These are phyloP conservation scores for Neonectria faginata DNA, from an alignment of 2,329 filamentous ascomycete species.

Conservation along the genomic window DNA sequence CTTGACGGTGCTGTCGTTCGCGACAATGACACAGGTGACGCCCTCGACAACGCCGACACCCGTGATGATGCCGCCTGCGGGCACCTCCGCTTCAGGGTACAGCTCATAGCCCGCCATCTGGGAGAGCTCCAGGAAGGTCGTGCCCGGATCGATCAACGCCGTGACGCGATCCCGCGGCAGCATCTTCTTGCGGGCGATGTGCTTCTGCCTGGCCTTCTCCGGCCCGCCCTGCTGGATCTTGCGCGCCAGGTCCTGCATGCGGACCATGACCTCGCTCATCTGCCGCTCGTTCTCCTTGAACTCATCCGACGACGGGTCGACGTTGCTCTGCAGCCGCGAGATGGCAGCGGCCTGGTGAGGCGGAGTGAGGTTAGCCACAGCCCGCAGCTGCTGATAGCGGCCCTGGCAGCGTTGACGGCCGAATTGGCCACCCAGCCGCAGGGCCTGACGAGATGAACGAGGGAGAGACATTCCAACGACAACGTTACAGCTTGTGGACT, in stretches of 20 bases:
- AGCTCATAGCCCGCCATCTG: conserved; percentile 88
- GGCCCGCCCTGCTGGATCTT: conserved; percentile 81
- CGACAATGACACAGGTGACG: conserved; percentile 91
- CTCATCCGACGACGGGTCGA: conserved; percentile 82
- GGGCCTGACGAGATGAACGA: conserved; percentile 59
- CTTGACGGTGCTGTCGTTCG: conserved; percentile 97
- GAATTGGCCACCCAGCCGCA: conserved; percentile 53
- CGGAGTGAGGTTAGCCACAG: conserved; percentile 81
- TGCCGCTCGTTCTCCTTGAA: conserved; percentile 84
- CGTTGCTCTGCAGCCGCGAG: conserved; percentile 78
- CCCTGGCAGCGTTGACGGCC: conserved; percentile 52
- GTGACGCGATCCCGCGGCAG: conserved; percentile 89
- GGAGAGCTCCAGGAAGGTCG: conserved; percentile 92
- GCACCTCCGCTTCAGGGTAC: conserved; percentile 88
- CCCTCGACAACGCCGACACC: conserved; percentile 92
- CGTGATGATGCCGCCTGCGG: conserved; percentile 91
- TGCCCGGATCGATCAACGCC: conserved; percentile 87
- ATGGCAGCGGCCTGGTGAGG: conserved; percentile 85
- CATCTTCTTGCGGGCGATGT: conserved; percentile 91
- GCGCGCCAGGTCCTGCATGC: conserved; percentile 76
- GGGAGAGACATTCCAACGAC: conserved; percentile 58
- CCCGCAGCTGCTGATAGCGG: conserved; percentile 47
- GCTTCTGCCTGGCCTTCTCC: conserved; percentile 86
- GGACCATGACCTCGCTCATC: conserved; percentile 79
- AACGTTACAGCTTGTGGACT: conserved; percentile 17